Base-by-base conservation (phyloP, 2,329 filamentous ascomycete genomes). In the Ophiosphaerella herpotricha region DNA sequence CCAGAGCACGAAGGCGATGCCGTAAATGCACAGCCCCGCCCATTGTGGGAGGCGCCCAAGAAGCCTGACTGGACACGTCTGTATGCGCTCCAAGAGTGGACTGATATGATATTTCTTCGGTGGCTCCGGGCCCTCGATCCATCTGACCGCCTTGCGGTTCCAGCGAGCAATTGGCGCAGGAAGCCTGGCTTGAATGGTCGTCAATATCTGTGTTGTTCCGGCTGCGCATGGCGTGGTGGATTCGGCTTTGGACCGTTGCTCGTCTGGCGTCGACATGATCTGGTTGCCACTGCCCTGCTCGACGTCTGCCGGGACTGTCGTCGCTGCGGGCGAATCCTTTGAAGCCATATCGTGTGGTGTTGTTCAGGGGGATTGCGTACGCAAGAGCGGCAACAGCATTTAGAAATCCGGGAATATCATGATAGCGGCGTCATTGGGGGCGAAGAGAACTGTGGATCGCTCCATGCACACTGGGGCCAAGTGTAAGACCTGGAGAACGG, bases 1-100 rank as follows among this genome's bases (percentile, higher is more conserved):
- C 89, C 89, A 93, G 23, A 83, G 66, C 23, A 81, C 77, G 38
- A 87, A 82, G 47, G 84, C 85, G 14, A 76, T 68, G 18, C 82
- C 70, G 33, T 87, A 78, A 3, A 88, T 72, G 61, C 77, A 77
- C 8, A 81, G 79, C 47, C 86, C 82, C 52, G 72, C 78, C 51
- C 72, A 73, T 46, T 78, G 79, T 0, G 86, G 85, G 2, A 89
- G 68, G 48, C 82, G 80, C 47, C 75, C 82, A 45, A 90, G 71
- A 36, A 89, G 69, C 37, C 75, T 73, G 48, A 86, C 75, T 4
- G 88, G 89, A 23, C 82, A 81, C 51, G 85, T 81, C 68, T 94
- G 90, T 12, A 90, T 68, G 9, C 66, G 66, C 13, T 89, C 87
- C 48, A 91, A 82, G 34, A 89, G 56, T 1, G 78, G 77, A 4